A percentile compares a stretch with the other conserved stretches of the same genome.
These are phyloP conservation scores for Argentina anserina DNA, from an alignment of 306 rosid species.

Conservation along the genomic window DNA sequence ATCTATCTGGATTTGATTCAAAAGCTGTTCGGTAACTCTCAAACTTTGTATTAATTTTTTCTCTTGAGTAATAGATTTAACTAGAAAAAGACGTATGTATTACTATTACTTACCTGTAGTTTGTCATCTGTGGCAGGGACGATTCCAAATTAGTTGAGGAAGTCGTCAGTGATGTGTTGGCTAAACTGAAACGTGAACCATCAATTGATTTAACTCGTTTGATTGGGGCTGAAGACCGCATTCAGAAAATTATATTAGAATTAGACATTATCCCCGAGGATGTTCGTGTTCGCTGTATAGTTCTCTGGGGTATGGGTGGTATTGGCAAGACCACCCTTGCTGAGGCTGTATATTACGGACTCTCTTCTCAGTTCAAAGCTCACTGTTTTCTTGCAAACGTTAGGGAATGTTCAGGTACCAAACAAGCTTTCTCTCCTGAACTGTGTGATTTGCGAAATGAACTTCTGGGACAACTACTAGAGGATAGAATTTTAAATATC, in stretches of 20 bases:
- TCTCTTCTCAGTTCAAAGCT: not conserved
- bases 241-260: not conserved
- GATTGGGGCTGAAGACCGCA: slow-evolving; percentile 5
- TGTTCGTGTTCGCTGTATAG: slow-evolving; percentile 1
- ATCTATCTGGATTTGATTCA: slow-evolving; percentile 2
- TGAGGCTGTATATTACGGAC: not conserved
- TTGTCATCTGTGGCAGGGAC: not conserved
- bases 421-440: not conserved
- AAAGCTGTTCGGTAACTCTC: not conserved
- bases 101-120: not conserved
- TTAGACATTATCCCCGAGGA: slow-evolving; percentile 4
- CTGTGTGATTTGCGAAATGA: not conserved
- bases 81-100: no score
- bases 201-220: not conserved
- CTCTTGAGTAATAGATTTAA: not conserved
- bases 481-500: not conserved
- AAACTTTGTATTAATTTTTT: not conserved
- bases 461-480: not conserved
- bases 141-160: not conserved
- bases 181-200: not conserved
- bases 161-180: not conserved
- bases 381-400: not conserved
- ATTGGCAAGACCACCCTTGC: slow-evolving; percentile 12
- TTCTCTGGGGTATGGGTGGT: slow-evolving; percentile 25
- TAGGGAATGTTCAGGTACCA: not conserved